A percentile compares a stretch with the other conserved stretches of the same genome.
These are phyloP conservation scores for Microthyrium microscopicum DNA, from an alignment of 2,329 filamentous ascomycete species.

Conservation along the genomic window DNA sequence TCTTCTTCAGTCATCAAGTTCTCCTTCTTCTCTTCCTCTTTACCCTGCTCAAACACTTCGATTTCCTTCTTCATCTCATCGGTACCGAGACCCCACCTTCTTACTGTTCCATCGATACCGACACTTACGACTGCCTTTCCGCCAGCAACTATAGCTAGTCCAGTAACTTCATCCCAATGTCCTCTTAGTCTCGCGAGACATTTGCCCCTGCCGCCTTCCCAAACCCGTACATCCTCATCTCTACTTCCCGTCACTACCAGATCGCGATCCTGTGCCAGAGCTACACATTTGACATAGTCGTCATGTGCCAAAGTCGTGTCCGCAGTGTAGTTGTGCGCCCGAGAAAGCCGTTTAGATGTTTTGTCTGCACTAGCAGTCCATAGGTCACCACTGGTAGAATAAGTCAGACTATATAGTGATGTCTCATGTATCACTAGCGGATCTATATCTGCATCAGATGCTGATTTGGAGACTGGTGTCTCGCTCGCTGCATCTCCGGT, in stretches of 20 bases:
- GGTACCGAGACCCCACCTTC: conserved; percentile 61
- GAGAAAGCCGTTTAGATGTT: conserved; percentile 61
- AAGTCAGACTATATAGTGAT: conserved; percentile 66
- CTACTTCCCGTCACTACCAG: conserved; percentile 80
- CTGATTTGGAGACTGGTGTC: conserved; percentile 3
- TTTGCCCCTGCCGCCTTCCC: conserved; percentile 58
- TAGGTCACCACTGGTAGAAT: conserved; percentile 56
- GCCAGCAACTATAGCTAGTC: conserved; percentile 45
- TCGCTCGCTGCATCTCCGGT: conserved; percentile 5
- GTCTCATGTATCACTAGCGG: conserved; percentile 72
- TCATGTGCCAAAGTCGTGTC: conserved; percentile 66
- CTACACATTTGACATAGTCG: conserved; percentile 76
- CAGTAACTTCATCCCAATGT: conserved; percentile 88
- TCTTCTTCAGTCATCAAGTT: conserved; percentile 67
- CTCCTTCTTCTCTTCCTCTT: conserved; percentile 25
- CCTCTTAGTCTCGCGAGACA: conserved; percentile 60
- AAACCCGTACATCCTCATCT: conserved; percentile 82
- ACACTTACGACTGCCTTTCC: conserved; percentile 53
- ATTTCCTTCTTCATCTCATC: conserved; percentile 40
- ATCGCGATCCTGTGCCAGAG: conserved; percentile 48
- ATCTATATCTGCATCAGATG: conserved; percentile 25
- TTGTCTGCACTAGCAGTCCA: conserved; percentile 93
- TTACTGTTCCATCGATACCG: conserved; percentile 76
- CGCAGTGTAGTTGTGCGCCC: conserved; percentile 48
- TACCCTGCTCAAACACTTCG: conserved; percentile 30